Evolutionary conservation across 1,139 yeast species (phyloP), one percentile per base, ranked within the genome.

Genomic region (Protomyces gravidus): DNA sequence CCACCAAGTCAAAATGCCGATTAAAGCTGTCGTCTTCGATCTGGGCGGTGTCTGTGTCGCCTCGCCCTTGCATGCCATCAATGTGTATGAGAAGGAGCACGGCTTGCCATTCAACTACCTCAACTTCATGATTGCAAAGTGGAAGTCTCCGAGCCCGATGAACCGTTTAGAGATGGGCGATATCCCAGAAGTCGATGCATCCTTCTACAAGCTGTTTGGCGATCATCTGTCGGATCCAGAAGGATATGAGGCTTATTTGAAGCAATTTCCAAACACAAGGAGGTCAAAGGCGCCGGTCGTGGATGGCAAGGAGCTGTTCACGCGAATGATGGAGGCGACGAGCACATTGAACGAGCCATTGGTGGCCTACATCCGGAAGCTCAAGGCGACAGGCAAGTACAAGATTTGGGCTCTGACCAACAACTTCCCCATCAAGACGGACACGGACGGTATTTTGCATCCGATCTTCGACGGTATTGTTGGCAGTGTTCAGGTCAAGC

Each of bases 91-190:
- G 27, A 23, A 39, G 19, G 23, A 45, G 11, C 58, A 45, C 26
- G 32, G 47, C 15, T 19, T 46, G 17, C 58, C 58, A 19, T 51
- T 46, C 51, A 53, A 53, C 19, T 53, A 17, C 51, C 46, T 53
- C 58, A 53, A 53, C 33, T 53, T 46, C 36, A 53, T 53, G 58
- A 53, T 53, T 46, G 58, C 58, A n/a, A 45, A 39, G n/a, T 53
- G 58, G 58, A 53, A 53, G 51, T 33, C 51, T 1, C 58, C 58
- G 21, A 32, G 46, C 11, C 58, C 58, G n/a, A 33, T 53, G 58
- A 53, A 53, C 30, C 46, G 13, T 5, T 39, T 53, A 13, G 58
- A 53, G 28, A 36, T 32, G 15, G 58, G 58, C 6, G 45, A 23
- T 5, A 46, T 46, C 15, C 25, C 50, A 21, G 42, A 23, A 23